phyloP scores from a whole-genome alignment of 331 rosid species.

The Rosa hybrid region DNA sequence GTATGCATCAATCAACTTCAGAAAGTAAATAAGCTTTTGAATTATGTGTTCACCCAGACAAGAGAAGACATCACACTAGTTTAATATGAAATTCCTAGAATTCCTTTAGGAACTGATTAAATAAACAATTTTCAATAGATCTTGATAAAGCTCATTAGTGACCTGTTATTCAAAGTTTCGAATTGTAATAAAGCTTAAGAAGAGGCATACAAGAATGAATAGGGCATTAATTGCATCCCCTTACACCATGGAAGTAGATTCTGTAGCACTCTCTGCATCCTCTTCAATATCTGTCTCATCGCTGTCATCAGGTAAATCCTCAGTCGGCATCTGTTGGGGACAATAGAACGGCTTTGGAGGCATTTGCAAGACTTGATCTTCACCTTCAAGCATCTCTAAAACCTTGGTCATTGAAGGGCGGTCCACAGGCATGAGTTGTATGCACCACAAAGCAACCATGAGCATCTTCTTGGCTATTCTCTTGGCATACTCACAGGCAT shows the following conservation, averaged over 20 bases:
- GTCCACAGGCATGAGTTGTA: neutral
- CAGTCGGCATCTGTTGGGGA: neutral
- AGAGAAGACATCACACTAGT: neutral
- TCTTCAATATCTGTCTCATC: neutral
- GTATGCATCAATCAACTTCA: neutral
- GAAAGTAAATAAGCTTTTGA: neutral
- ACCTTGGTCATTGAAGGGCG: constrained; percentile 6
- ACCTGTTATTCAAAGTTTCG: neutral
- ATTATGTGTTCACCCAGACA: neutral
- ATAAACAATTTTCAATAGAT: neutral
- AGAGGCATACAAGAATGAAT: neutral
- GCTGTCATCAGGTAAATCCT: neutral
- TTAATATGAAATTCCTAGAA: neutral
- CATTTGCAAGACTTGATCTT: neutral
- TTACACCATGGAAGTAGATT: neutral
- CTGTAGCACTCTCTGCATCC: neutral
- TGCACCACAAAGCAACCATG: neutral
- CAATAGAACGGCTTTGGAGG: neutral
- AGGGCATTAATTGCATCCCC: neutral
- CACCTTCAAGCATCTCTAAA: neutral
- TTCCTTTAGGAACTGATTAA: neutral
- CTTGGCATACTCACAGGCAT: neutral
- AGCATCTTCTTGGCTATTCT: constrained; percentile 4
- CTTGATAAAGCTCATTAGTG: neutral
- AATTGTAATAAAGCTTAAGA: neutral